Percentiles rank a stretch among this genome's conserved stretches.
Evolutionary conservation across 2,329 filamentous ascomycete species (phyloP).

Genomic region (Lasiodiplodia citricola): DNA sequence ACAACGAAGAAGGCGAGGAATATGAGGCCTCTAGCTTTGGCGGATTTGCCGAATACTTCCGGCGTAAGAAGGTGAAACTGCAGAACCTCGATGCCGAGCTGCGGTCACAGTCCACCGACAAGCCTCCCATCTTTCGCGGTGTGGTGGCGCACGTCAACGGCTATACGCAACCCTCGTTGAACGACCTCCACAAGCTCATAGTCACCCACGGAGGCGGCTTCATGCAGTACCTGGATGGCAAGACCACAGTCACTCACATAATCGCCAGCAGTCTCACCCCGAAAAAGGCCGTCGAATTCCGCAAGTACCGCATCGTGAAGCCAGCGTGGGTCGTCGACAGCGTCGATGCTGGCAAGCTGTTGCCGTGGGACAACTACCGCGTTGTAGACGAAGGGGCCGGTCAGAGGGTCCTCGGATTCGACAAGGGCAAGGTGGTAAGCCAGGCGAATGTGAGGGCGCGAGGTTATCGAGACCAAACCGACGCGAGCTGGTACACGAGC

Average conservation of each 20-base stretch:
- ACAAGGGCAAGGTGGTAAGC: conserved; percentile 67
- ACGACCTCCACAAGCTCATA: conserved; percentile 84
- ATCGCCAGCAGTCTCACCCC: conserved; percentile 88
- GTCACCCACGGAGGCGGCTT: conserved; percentile 95
- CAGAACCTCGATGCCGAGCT: conserved; percentile 91
- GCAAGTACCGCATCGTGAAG: conserved; percentile 87
- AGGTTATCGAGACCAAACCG: conserved; percentile 81
- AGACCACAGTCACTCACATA: conserved; percentile 95
- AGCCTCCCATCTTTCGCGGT: conserved; percentile 86
- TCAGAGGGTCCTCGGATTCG: conserved; percentile 76
- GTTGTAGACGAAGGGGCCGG: conserved; percentile 82
- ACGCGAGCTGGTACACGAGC: conserved; percentile 79
- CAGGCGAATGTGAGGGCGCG: conserved; percentile 65
- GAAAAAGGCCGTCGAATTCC: conserved; percentile 90
- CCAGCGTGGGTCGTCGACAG: conserved; percentile 95
- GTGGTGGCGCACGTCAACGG: conserved; percentile 92
- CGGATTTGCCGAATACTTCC: conserved; percentile 89
- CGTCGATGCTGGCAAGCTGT: conserved; percentile 75
- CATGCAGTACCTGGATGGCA: conserved; percentile 91
- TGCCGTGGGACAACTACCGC: conserved; percentile 86
- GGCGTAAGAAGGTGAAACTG: conserved; percentile 94
- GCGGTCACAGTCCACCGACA: conserved; percentile 69
- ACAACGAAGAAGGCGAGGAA: conserved; percentile 85
- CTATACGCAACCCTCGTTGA: conserved; percentile 92
- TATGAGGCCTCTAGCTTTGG: conserved; percentile 87